Evolutionary conservation across 1,139 yeast genomes (phyloP).

Genomic region (Meyerozyma sp.): DNA sequence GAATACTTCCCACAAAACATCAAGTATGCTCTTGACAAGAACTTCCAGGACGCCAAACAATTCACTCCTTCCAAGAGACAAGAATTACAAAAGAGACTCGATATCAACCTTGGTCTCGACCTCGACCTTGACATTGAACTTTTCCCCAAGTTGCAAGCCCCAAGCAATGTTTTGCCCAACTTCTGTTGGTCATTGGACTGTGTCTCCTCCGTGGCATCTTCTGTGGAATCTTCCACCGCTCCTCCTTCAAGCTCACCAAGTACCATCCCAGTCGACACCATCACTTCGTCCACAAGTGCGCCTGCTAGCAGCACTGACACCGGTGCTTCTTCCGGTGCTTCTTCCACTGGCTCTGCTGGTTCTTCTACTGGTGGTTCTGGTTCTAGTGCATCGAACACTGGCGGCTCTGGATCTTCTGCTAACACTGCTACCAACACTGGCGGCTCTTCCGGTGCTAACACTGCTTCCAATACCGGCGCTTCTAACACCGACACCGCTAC

Average conservation of each 20-base stretch:
- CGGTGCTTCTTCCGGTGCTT: neutral
- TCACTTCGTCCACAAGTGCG: neutral
- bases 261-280: neutral
- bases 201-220: neutral
- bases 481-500: slow-evolving; percentile 1
- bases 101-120: slow-evolving; percentile 1
- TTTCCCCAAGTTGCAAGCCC: slow-evolving; percentile 1
- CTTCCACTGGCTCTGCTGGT: neutral
- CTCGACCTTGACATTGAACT: slow-evolving; percentile 1
- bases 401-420: neutral
- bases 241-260: neutral
- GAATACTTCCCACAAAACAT: neutral
- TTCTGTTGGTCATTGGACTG: slow-evolving; percentile 1
- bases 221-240: neutral
- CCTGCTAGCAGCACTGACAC: neutral
- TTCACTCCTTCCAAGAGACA: neutral
- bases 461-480: neutral
- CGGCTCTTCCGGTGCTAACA: neutral
- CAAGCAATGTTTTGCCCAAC: slow-evolving; percentile 1
- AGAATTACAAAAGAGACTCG: neutral
- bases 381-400: neutral
- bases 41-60: neutral
- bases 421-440: neutral
- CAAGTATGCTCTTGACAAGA: neutral
- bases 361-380: neutral